Evolutionary conservation across 805 yeast genomes (phyloP).

Genomic region (Suhomyces vadensis): DNA sequence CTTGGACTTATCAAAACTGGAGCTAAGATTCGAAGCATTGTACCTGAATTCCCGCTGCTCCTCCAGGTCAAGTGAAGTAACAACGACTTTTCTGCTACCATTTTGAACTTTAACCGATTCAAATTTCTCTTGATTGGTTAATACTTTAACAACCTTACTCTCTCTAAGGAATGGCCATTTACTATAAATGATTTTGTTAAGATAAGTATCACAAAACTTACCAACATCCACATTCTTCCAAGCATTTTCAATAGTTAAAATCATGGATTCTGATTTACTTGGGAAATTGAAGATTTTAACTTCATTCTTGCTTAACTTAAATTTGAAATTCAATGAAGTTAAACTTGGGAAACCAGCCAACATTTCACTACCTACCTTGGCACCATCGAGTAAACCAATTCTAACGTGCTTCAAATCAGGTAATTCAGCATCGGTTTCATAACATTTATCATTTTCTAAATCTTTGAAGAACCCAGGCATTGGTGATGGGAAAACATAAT

Average conservation of each 20-base stretch:
- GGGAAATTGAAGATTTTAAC: slow-evolving; percentile 83
- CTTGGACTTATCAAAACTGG: slow-evolving; percentile 48
- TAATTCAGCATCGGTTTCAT: slow-evolving; percentile 55
- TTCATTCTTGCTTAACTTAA: slow-evolving; percentile 57
- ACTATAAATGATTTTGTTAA: slow-evolving; percentile 66
- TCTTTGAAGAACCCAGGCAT: slow-evolving; percentile 75
- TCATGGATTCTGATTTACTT: slow-evolving; percentile 77
- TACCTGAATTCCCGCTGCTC: slow-evolving; percentile 50
- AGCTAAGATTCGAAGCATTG: slow-evolving; percentile 39
- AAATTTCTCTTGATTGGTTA: slow-evolving; percentile 55
- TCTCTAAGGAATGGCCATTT: slow-evolving; percentile 93
- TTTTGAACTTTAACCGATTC: slow-evolving; percentile 36
- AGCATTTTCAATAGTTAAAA: slow-evolving; percentile 58
- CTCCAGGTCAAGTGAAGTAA: slow-evolving; percentile 39
- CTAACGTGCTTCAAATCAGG: slow-evolving; percentile 49
- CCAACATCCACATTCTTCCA: slow-evolving; percentile 57
- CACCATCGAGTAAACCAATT: slow-evolving; percentile 65
- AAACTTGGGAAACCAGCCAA: slow-evolving; percentile 91
- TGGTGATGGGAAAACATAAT: slow-evolving; percentile 69
- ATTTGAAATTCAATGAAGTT: slow-evolving; percentile 62
- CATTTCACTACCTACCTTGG: slow-evolving; percentile 65
- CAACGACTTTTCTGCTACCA: slow-evolving; percentile 22
- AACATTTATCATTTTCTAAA: slow-evolving; percentile 76
- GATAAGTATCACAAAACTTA: slow-evolving; percentile 62
- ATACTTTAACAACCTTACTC: slow-evolving; percentile 64